Conservation (phyloP, 371 early-diverging fungal genomes). For the Mucor saturninus region DNA sequence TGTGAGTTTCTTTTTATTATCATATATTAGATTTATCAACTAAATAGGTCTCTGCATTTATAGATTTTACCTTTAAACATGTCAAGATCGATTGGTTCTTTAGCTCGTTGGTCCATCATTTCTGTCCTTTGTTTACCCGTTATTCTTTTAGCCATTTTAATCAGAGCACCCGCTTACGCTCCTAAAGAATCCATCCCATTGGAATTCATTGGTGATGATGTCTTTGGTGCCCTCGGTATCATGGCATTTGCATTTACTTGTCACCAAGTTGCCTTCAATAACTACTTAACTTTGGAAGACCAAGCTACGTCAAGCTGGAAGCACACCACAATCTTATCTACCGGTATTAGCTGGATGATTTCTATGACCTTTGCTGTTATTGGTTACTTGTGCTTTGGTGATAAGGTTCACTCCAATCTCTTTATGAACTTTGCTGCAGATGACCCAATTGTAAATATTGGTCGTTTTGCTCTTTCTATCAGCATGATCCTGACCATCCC, state of each 20-base stretch:
- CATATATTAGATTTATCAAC: neutral
- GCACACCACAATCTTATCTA: constrained; percentile 50
- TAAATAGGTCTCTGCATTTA: neutral
- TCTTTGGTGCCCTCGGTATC: constrained; percentile 63
- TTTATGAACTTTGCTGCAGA: constrained; percentile 61
- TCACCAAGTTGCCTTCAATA: constrained; percentile 63
- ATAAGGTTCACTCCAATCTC: constrained; percentile 56
- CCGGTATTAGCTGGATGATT: constrained; percentile 50
- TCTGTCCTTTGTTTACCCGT: constrained; percentile 59
- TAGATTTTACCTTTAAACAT: constrained; percentile 58
- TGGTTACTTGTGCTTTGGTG: constrained; percentile 62
- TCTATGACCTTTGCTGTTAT: constrained; percentile 62
- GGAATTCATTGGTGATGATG: constrained; percentile 52
- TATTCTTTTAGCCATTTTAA: constrained; percentile 53
- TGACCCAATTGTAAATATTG: constrained; percentile 58
- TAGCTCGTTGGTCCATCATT: constrained; percentile 61
- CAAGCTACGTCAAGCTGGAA: constrained; percentile 55
- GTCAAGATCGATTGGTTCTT: constrained; percentile 61
- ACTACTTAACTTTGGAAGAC: constrained; percentile 51
- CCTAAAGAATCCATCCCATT: constrained; percentile 46
- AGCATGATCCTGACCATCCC: constrained; percentile 64
- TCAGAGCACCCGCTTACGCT: constrained; percentile 58
- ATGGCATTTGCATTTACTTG: constrained; percentile 71
- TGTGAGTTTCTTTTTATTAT: constrained; percentile 28
- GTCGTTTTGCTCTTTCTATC: constrained; percentile 57